Conservation (phyloP, 495 filamentous ascomycete genomes). For the Aspergillus coremiiformis region DNA sequence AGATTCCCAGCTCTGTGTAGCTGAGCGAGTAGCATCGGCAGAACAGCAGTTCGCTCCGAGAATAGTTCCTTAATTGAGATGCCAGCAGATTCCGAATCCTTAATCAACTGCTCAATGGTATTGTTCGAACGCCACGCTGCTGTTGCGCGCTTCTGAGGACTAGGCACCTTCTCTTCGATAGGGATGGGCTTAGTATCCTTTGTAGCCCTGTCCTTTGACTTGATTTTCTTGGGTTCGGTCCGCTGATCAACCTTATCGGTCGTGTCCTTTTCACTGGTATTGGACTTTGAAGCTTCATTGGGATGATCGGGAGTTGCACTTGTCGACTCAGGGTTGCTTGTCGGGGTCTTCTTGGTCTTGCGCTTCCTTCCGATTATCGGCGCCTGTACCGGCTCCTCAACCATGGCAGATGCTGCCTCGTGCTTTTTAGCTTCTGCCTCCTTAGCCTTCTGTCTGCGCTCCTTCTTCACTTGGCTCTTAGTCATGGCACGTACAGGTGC, state of each 20-base stretch:
- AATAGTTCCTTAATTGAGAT: conserved; percentile 35
- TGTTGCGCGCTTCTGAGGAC: conserved; percentile 21
- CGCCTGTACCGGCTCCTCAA: conserved; percentile 60
- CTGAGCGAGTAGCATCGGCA: conserved; percentile 40
- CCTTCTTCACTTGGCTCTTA: conserved; percentile 87
- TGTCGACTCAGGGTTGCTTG: conserved; percentile 31
- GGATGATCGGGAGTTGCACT: conserved; percentile 31
- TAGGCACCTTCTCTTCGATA: conserved; percentile 28
- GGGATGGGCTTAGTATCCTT: conserved; percentile 23
- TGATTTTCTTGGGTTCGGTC: conserved; percentile 26
- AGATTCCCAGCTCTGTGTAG: conserved; percentile 44
- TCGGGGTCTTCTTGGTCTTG: conserved; percentile 72
- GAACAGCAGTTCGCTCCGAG: conserved; percentile 31
- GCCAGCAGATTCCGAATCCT: conserved; percentile 32
- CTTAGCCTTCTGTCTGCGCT: conserved; percentile 58
- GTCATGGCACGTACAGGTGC: conserved; percentile 73
- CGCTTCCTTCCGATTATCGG: conserved; percentile 85
- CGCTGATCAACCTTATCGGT: conserved; percentile 25
- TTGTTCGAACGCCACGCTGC: conserved; percentile 40
- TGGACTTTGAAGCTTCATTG: conserved; percentile 28
- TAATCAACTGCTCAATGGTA: conserved; percentile 33
- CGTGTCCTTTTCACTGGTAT: conserved; percentile 13
- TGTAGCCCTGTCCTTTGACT: conserved; percentile 32
- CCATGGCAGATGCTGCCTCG: conserved; percentile 43
- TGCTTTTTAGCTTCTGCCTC: conserved; percentile 55